Evolutionary conservation across 2,329 filamentous ascomycete species (phyloP).

Genomic region (Talaromyces verruculosus): DNA sequence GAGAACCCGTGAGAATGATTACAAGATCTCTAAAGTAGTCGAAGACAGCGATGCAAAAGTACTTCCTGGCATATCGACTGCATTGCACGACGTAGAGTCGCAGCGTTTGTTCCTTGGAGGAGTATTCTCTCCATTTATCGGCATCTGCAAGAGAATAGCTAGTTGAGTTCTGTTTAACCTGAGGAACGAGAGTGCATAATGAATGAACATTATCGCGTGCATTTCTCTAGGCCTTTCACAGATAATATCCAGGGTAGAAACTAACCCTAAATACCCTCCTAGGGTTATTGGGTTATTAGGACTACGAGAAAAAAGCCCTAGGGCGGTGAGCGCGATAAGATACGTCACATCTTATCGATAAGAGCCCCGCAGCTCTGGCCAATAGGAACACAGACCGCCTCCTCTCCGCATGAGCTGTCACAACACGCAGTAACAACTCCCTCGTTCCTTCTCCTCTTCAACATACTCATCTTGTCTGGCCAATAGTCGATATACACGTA

Average conservation of each 20-base stretch:
- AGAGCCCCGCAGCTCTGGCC: not conserved
- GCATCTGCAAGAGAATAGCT: constrained; percentile 23
- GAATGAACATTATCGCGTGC: not conserved
- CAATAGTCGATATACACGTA: not conserved
- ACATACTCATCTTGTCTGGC: not conserved
- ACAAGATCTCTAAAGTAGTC: constrained; percentile 20
- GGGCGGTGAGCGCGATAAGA: not conserved
- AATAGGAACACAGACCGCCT: constrained; percentile 16
- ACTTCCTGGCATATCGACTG: constrained; percentile 22
- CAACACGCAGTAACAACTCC: not conserved
- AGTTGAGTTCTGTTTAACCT: not conserved
- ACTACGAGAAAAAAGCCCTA: not conserved
- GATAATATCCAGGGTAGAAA: no score
- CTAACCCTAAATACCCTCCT: no score
- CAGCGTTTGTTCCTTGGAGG: constrained; percentile 24
- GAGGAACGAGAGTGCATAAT: not conserved
- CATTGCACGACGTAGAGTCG: constrained; percentile 24
- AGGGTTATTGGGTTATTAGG: not conserved
- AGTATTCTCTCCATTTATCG: constrained; percentile 28
- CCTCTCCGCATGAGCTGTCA: not conserved
- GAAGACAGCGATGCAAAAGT: constrained; percentile 36
- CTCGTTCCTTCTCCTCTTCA: not conserved
- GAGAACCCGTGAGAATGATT: constrained; percentile 21
- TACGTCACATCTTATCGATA: not conserved
- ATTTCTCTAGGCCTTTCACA: not conserved